phyloP scores from a whole-genome alignment of 2,329 filamentous ascomycete genomes.

The Thermoascus crustaceus region DNA sequence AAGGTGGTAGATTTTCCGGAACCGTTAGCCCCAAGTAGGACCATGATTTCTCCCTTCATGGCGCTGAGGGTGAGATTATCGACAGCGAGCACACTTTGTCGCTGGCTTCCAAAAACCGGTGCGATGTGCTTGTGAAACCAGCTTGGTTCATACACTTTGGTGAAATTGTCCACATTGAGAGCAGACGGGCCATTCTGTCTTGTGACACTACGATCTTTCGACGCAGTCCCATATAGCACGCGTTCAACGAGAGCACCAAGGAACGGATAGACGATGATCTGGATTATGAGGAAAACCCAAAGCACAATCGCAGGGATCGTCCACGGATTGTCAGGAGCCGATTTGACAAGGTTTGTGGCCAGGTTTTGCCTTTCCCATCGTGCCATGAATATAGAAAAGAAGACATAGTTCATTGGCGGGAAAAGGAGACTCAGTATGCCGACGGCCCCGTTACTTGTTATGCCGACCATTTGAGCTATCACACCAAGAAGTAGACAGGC shows the following conservation, averaged over 20 bases:
- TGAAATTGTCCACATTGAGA: conserved; percentile 63
- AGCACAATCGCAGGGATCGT: conserved; percentile 64
- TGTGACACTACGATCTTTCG: conserved; percentile 45
- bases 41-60: conserved; percentile 71
- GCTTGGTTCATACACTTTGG: conserved; percentile 67
- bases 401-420: conserved; percentile 79
- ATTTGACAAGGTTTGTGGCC: conserved; percentile 53
- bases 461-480: conserved; percentile 64
- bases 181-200: conserved; percentile 39
- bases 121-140: conserved; percentile 46
- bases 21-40: conserved; percentile 80
- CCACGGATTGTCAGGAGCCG: conserved; percentile 59
- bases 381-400: conserved; percentile 67
- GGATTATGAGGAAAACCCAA: conserved; percentile 68
- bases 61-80: conserved; percentile 63
- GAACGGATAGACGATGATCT: conserved; percentile 69
- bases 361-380: conserved; percentile 60
- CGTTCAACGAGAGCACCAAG: conserved; percentile 68
- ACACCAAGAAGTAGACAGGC: conserved; percentile 68
- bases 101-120: conserved; percentile 41
- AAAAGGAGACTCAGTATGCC: conserved; percentile 68
- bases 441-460: conserved; percentile 54
- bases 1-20: conserved; percentile 86
- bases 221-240: conserved; percentile 65
- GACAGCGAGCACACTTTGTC: conserved; percentile 70